These are phyloP conservation scores for Hanseniaspora sp. DNA, from an alignment of 1,139 yeast genomes.

Conservation along the genomic window DNA sequence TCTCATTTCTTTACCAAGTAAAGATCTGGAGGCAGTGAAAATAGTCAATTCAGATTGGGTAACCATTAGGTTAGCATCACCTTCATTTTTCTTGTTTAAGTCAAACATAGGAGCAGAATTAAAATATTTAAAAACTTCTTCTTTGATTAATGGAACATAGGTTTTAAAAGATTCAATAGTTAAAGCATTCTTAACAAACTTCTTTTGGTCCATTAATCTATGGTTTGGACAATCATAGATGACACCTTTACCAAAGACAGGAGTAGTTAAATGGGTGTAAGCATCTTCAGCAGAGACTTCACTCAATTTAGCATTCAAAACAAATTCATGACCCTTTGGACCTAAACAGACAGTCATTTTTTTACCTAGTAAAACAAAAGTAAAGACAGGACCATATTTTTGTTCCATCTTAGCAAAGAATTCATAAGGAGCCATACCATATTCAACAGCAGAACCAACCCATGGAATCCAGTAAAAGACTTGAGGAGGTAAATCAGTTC, in stretches of 20 bases:
- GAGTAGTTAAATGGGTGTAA: constrained; percentile 87
- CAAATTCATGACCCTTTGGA: constrained; percentile 95
- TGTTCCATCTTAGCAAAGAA: constrained; percentile 69
- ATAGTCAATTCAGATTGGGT: constrained; percentile 93
- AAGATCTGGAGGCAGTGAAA: constrained; percentile 85
- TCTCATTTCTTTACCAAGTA: constrained; percentile 87
- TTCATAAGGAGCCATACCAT: constrained; percentile 87
- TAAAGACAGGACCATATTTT: constrained; percentile 84
- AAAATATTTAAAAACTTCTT: constrained; percentile 64
- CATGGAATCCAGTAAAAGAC: constrained; percentile 93
- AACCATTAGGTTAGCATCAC: constrained; percentile 60
- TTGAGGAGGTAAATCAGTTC: constrained; percentile 75
- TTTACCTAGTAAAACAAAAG: constrained; percentile 78
- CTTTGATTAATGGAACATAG: constrained; percentile 80
- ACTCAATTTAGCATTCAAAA: constrained; percentile 75
- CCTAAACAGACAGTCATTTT: constrained; percentile 94
- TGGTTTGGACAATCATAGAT: constrained; percentile 92
- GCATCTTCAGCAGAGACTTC: constrained; percentile 97
- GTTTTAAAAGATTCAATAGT: constrained; percentile 72
- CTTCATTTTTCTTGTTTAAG: constrained; percentile 33
- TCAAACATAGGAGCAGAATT: constrained; percentile 37
- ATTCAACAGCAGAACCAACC: constrained; percentile 80
- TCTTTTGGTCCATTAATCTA: constrained; percentile 95
- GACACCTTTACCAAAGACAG: constrained; percentile 95
- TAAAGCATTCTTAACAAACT: constrained; percentile 82